Conservation (phyloP, 148 eudicot species). For the Chenopodium suecicum region DNA sequence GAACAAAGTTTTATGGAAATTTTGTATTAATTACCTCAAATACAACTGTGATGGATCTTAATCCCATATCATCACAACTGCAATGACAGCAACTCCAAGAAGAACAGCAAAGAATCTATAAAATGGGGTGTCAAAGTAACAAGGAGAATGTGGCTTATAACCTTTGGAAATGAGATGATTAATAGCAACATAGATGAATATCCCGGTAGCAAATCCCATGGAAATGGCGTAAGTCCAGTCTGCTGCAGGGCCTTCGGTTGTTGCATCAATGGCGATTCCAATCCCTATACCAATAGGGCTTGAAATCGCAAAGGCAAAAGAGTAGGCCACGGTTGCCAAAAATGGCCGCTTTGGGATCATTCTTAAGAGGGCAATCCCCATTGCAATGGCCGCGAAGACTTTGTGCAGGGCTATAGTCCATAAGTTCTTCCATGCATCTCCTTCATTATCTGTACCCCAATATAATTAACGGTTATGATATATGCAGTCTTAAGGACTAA, state of each 20-base stretch:
- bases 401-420: conserved; percentile 86
- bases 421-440: conserved; percentile 75
- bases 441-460: conserved; percentile 39
- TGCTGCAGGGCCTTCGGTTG: conserved; percentile 50
- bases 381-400: conserved; percentile 69
- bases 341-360: conserved; percentile 84
- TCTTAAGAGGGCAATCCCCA: conserved; percentile 75
- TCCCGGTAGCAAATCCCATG: conserved; percentile 74
- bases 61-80: conserved; percentile 75
- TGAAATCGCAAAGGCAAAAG: conserved; percentile 77
- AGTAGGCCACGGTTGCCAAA: conserved; percentile 41
- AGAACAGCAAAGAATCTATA: conserved; percentile 62
- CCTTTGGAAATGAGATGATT: conserved; percentile 80
- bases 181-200: conserved; percentile 73
- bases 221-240: conserved; percentile 74
- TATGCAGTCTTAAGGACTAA: too few relatives aligned
- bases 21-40: too few relatives aligned
- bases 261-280: conserved; percentile 71
- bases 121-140: conserved; percentile 57
- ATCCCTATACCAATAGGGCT: conserved; percentile 78
- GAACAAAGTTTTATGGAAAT: too few relatives aligned
- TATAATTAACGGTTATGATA: too few relatives aligned
- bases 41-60: conserved; percentile 9
- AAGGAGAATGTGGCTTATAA: conserved; percentile 45
- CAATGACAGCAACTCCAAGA: conserved; percentile 56